Percentiles rank a stretch among this genome's conserved stretches.
Evolutionary conservation across 176 grass and related monocot genomes (phyloP).

Genomic region (Paspalum notatum): DNA sequence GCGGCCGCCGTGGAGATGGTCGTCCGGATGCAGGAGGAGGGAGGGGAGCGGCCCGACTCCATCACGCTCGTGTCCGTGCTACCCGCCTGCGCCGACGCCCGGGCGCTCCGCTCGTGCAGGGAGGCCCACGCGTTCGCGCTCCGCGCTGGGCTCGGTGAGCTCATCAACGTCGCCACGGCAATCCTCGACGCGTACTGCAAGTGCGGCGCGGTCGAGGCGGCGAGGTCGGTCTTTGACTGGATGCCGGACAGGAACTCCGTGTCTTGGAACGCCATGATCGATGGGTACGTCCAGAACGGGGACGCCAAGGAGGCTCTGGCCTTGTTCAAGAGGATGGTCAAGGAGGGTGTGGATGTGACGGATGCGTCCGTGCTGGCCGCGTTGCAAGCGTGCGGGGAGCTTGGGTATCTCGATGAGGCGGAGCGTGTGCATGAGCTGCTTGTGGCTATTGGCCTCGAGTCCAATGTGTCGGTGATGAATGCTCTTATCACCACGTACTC

Average conservation of each 20-base stretch:
- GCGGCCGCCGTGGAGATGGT: constrained; percentile 44
- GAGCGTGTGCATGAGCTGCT: constrained; percentile 45
- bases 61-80: constrained; percentile 51
- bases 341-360: constrained; percentile 38
- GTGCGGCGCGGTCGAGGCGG: constrained; percentile 35
- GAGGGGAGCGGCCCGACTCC: constrained; percentile 36
- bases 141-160: constrained; percentile 34
- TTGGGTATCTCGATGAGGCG: constrained; percentile 49
- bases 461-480: constrained; percentile 54
- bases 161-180: constrained; percentile 57
- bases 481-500: constrained; percentile 56
- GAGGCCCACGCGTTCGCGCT: constrained; percentile 48
- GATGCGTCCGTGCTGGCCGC: constrained; percentile 47
- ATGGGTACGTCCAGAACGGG: no score
- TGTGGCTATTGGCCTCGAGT: constrained; percentile 16
- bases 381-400: constrained; percentile 52
- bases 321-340: constrained; percentile 47
- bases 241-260: no score
- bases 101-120: constrained; percentile 15
- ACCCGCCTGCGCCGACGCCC: constrained; percentile 34
- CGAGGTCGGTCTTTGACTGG: constrained; percentile 16
- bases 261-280: neutral
- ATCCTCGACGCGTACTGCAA: constrained; percentile 61
- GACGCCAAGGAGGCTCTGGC: constrained; percentile 21
- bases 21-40: constrained; percentile 43